Evolutionary conservation across 768 basidiomycete genomes (phyloP), one percentile per base, ranked within the genome.

Genomic region (Rhodosporidiobolus sp.): DNA sequence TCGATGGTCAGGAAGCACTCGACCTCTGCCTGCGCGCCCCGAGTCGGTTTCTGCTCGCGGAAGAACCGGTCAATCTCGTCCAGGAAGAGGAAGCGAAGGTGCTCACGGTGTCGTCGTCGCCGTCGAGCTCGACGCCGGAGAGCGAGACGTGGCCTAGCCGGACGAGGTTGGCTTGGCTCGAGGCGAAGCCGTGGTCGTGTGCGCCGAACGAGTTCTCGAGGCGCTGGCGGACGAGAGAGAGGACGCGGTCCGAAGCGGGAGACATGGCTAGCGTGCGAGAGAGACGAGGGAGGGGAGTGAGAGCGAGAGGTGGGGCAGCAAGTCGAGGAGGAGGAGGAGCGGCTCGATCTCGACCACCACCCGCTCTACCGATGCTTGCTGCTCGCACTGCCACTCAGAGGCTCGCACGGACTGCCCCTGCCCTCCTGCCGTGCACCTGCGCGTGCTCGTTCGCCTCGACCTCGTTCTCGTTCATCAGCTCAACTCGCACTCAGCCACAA

Each of bases 41-140:
- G 52, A 2, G 50, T 38, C 43, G 71, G 62, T 64, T 64, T 64
- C 71, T 72, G 64, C 38, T 20, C 17, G 28, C 2, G 49, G 17
- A n/a, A 24, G 46, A 10, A 4, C 26, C 22, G 55, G 24, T 30
- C 32, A n/a, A 54, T 38, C 20, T 5, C 19, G 4, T 1, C 28
- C 16, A 24, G 16, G 32, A 11, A 4, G 24, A 14, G 12, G 48
- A 32, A n/a, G 8, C 10, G 17, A 12, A 16, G 24, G 7, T 5
- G 26, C 61, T 28, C n/a, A 72, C 71, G 22, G 71, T 72, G 19
- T 72, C 62, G 11, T 49, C 65, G 0, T 54, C 57, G 0, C 48
- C 66, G 34, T 67, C 66, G 35, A 72, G 65, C 32, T 67, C 55
- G 26, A 72, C 62, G 17, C 71, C 71, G 3, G 50, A 14, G 11